Percentiles rank a stretch among this genome's conserved stretches.
phyloP scores from a whole-genome alignment of 192 early-diverging fungal genomes.

The Spizellomyces sp. region DNA sequence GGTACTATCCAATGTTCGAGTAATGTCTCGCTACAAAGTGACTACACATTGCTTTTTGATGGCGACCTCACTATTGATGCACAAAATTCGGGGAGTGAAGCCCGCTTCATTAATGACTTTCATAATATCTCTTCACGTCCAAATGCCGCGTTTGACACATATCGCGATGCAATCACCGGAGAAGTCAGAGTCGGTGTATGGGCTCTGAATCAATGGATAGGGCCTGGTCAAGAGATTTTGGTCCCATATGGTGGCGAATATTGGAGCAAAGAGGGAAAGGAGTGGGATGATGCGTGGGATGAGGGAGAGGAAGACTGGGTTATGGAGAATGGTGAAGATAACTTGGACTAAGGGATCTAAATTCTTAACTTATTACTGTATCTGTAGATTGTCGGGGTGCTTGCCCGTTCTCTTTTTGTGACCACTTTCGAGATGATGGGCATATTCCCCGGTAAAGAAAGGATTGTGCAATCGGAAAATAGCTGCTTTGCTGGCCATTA shows the following conservation, averaged over 20 bases:
- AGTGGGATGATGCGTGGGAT: conserved; percentile 16
- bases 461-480: too few species aligned
- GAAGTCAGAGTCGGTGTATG: conserved; percentile 43
- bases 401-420: too few species aligned
- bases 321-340: too few species aligned
- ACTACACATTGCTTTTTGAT: not conserved
- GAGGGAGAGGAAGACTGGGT: not conserved
- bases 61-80: not conserved
- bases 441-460: too few species aligned
- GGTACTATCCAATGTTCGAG: too few species aligned
- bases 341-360: too few species aligned
- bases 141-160: conserved; percentile 46
- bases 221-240: conserved; percentile 44
- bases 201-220: conserved; percentile 15
- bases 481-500: too few species aligned
- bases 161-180: conserved; percentile 13
- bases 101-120: conserved; percentile 55
- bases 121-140: conserved; percentile 38
- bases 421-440: too few species aligned
- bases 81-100: conserved; percentile 19
- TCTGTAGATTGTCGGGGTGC: too few species aligned
- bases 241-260: conserved; percentile 46
- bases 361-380: too few species aligned
- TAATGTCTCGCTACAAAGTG: too few species aligned
- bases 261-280: conserved; percentile 29